Base-by-base conservation (phyloP, 2,329 filamentous ascomycete species). In the Microsporum audouinii region DNA sequence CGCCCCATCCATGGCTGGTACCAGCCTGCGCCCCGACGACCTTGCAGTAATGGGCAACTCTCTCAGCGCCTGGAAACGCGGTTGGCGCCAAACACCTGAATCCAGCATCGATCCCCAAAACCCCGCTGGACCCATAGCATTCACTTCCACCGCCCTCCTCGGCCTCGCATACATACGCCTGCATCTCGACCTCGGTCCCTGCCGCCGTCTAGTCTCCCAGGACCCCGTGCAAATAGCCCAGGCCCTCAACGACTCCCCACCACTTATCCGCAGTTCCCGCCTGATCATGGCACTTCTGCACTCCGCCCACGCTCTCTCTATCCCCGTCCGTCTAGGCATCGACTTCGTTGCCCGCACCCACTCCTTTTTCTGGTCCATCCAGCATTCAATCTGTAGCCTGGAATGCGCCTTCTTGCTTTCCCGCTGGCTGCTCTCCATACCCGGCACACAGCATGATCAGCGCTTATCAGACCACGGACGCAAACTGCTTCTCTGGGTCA, bases 311-410 rank as follows among this genome's bases (percentile, higher is more conserved):
- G 79, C 79, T 10, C 72, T 83, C 6, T 81, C 80, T 7, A 80
- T 82, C 31, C 80, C 79, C 0, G 78, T 82, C 2, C 74, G 79
- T 45, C 72, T 82, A 6, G 80, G 80, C 1, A 77, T 82, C 57
- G 75, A 78, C 57, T 80, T 80, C 58, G 79, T 82, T 41, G 79
- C 80, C 2, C 73, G 74, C 53, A 80, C 77, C 1, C 79, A 81
- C 66, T 80, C 79, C 1, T 78, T 80, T 60, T 79, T 80, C 66
- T 82, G 80, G 80, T 79, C 77, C 41, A 78, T 82, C 33, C 79
- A 82, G 64, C 80, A 82, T 65, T 79, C 79, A 0, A 70, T 82
- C 4, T 81, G 78, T 68, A 80, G 77, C 62, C 68, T 82, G 14
- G 79, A 82, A 65, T 82, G 80, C 60, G 79, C 80, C 0, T 78